Percentiles rank a stretch among this genome's conserved stretches.
phyloP scores from a whole-genome alignment of 768 basidiomycete genomes.

The Tulasnella sp. region DNA sequence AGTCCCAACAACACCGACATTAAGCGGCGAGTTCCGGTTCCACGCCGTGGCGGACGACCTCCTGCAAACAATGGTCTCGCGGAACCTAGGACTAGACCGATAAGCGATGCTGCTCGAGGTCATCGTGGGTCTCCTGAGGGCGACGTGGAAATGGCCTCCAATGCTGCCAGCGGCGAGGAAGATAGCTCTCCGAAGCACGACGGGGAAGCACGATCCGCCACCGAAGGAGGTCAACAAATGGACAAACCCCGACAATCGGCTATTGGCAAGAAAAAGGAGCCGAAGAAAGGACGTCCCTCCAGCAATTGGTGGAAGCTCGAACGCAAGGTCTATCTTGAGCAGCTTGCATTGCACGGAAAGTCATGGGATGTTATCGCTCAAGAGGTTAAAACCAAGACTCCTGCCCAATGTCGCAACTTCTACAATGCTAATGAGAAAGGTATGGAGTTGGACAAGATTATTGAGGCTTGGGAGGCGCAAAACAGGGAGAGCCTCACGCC shows the following conservation, averaged over 20 bases:
- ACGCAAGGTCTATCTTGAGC: not conserved
- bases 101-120: not conserved
- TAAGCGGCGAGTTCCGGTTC: too few species aligned
- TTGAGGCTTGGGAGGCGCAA: not conserved
- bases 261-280: not conserved
- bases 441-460: not conserved
- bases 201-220: not conserved
- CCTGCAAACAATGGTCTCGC: not conserved
- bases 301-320: conserved; percentile 10
- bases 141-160: not conserved
- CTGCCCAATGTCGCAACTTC: conserved; percentile 10
- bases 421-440: not conserved
- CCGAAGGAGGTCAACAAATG: not conserved
- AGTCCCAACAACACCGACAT: conserved; percentile 7
- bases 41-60: not conserved
- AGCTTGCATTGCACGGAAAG: not conserved
- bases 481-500: not conserved
- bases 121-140: not conserved
- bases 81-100: not conserved
- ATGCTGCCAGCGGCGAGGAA: not conserved
- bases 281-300: not conserved
- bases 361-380: conserved; percentile 1
- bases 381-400: conserved; percentile 6
- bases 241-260: not conserved
- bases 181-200: not conserved